Evolutionary conservation across 2,329 filamentous ascomycete genomes (phyloP).

Genomic region (Dactylellina sp.): DNA sequence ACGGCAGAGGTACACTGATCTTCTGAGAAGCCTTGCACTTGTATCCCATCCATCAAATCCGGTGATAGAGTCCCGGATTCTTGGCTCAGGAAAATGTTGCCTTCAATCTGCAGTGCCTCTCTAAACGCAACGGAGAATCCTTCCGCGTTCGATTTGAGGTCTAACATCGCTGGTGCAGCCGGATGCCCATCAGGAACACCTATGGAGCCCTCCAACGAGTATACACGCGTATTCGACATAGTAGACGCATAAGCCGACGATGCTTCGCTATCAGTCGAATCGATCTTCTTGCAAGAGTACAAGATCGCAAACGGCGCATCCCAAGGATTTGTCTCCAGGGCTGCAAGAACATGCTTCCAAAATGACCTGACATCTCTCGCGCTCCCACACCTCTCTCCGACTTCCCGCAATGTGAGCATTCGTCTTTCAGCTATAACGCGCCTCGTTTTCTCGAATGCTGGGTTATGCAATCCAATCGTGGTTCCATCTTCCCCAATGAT

Average conservation of each 20-base stretch:
- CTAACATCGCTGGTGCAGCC: slow-evolving; percentile 72
- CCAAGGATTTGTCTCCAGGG: slow-evolving; percentile 58
- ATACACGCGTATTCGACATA: slow-evolving; percentile 71
- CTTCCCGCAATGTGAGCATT: slow-evolving; percentile 58
- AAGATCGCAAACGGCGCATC: slow-evolving; percentile 59
- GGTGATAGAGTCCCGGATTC: slow-evolving; percentile 75
- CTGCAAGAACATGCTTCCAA: slow-evolving; percentile 58
- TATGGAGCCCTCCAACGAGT: slow-evolving; percentile 77
- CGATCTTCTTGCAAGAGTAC: slow-evolving; percentile 62
- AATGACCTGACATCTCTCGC: slow-evolving; percentile 53
- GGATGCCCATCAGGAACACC: slow-evolving; percentile 75
- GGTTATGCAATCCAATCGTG: slow-evolving; percentile 58
- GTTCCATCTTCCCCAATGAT: slow-evolving; percentile 58
- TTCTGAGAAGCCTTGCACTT: slow-evolving; percentile 75
- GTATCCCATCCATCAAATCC: slow-evolving; percentile 74
- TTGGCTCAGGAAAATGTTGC: slow-evolving; percentile 76
- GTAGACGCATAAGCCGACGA: slow-evolving; percentile 78
- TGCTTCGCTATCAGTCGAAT: slow-evolving; percentile 77
- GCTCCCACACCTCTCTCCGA: slow-evolving; percentile 70
- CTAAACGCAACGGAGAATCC: slow-evolving; percentile 82
- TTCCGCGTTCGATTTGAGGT: slow-evolving; percentile 75
- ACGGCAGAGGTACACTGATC: slow-evolving; percentile 77
- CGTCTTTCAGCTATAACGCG: slow-evolving; percentile 58
- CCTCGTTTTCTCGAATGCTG: slow-evolving; percentile 59
- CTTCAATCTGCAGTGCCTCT: slow-evolving; percentile 76